A percentile compares a stretch with the other conserved stretches of the same genome.
phyloP scores from a whole-genome alignment of 169 alveolate species.

The Cryptosporidium parvum region DNA sequence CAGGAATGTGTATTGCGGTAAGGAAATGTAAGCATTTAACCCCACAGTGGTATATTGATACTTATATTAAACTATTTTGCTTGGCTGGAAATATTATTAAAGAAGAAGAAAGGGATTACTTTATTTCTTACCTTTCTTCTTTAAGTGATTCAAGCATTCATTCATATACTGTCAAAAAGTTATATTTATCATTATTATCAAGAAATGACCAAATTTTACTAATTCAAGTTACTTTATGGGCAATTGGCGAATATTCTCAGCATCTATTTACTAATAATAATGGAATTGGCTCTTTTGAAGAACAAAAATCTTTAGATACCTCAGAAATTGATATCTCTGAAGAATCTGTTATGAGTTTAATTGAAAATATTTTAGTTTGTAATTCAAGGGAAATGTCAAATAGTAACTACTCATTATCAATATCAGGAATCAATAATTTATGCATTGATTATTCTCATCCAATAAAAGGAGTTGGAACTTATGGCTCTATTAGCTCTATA shows the following conservation, averaged over 20 bases:
- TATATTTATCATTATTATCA: slow-evolving; percentile 85
- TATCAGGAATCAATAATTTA: slow-evolving; percentile 2
- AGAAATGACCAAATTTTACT: slow-evolving; percentile 90
- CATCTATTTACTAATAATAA: slow-evolving; percentile 28
- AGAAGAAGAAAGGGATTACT: slow-evolving; percentile 84
- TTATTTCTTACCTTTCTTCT: slow-evolving; percentile 84
- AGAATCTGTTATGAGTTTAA: slow-evolving; percentile 4
- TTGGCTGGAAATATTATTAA: slow-evolving; percentile 87
- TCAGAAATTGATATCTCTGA: slow-evolving; percentile 47
- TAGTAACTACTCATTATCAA: slow-evolving; percentile 30
- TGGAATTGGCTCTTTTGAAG: neutral
- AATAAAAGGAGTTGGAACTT: slow-evolving; percentile 31
- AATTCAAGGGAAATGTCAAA: slow-evolving; percentile 22
- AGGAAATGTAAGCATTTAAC: slow-evolving; percentile 87
- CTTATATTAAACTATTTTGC: slow-evolving; percentile 91
- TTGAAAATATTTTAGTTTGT: slow-evolving; percentile 18
- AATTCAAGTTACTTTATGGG: slow-evolving; percentile 90
- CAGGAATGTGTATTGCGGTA: slow-evolving; percentile 83
- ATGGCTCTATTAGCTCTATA: slow-evolving; percentile 5
- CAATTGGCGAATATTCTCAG: slow-evolving; percentile 89
- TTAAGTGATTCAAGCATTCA: slow-evolving; percentile 84
- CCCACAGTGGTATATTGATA: slow-evolving; percentile 90
- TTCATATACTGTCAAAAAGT: slow-evolving; percentile 85
- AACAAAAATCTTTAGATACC: neutral
- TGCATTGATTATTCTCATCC: slow-evolving; percentile 41